These are phyloP conservation scores for Hyaloscypha finlandica DNA, from an alignment of 495 filamentous ascomycete genomes.

Conservation along the genomic window DNA sequence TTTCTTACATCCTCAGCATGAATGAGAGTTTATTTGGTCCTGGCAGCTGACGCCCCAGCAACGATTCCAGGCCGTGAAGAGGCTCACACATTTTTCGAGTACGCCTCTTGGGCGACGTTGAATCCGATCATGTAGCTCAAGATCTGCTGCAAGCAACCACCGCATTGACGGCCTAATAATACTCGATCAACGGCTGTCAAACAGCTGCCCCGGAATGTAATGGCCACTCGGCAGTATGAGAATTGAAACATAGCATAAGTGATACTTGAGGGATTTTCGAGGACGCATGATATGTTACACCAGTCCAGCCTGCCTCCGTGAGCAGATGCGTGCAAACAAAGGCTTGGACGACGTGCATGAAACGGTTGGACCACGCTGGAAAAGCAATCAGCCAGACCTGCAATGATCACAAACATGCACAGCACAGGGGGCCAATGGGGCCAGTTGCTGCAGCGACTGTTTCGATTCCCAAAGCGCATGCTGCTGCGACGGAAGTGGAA, in stretches of 20 bases:
- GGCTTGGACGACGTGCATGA: conserved; percentile 16
- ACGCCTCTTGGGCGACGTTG: not conserved
- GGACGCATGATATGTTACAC: conserved; percentile 12
- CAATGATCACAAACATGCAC: conserved; percentile 20
- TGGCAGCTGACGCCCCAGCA: not conserved
- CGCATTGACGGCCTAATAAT: conserved; percentile 27
- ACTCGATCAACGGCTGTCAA: conserved; percentile 21
- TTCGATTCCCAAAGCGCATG: conserved; percentile 1
- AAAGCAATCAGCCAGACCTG: not conserved
- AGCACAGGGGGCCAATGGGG: not conserved
- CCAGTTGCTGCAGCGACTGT: not conserved
- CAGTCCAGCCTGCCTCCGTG: not conserved
- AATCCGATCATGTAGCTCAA: conserved; percentile 1
- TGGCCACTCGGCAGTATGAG: conserved; percentile 4
- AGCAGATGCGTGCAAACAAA: conserved; percentile 17
- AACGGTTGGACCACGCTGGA: conserved; percentile 2
- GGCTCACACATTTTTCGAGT: not conserved
- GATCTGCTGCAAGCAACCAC: conserved; percentile 15
- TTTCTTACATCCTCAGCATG: not conserved
- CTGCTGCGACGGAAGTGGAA: not conserved
- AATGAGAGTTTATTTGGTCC: not conserved
- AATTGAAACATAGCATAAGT: conserved; percentile 25
- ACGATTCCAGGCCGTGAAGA: not conserved
- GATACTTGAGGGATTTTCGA: conserved; percentile 14
- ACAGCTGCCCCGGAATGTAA: not conserved